These are phyloP conservation scores for Penicillium sp. DNA, from an alignment of 2,329 filamentous ascomycete genomes.

Conservation along the genomic window DNA sequence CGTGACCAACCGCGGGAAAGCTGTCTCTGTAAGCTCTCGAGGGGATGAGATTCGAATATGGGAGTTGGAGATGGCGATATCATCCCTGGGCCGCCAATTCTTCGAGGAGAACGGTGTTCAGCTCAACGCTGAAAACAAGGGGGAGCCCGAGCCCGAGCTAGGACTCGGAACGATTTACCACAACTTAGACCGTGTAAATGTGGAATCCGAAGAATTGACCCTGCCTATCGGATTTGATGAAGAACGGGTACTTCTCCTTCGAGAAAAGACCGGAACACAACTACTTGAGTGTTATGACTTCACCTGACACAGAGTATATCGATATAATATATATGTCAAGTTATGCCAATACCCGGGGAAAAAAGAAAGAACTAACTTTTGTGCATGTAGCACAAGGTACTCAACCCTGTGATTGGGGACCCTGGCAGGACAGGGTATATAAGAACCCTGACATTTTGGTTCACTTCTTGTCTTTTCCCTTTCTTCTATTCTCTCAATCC, in stretches of 20 bases:
- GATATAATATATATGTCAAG: not conserved
- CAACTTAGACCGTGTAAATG: not conserved
- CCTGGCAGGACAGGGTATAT: conserved; percentile 20
- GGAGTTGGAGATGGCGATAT: conserved; percentile 75
- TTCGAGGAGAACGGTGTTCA: conserved; percentile 54
- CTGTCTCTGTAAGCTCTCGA: conserved; percentile 80
- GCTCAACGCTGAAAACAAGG: conserved; percentile 45
- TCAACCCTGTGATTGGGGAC: conserved; percentile 19
- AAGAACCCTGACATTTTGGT: not conserved
- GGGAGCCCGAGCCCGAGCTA: not conserved
- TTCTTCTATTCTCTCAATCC: not conserved
- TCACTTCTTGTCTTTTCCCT: not conserved
- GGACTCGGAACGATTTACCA: not conserved
- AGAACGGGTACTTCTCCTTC: conserved; percentile 83
- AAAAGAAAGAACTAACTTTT: not conserved
- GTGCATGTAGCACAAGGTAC: conserved; percentile 21
- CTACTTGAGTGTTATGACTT: conserved; percentile 85
- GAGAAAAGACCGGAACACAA: conserved; percentile 68
- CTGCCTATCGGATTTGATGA: conserved; percentile 77
- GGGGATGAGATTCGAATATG: conserved; percentile 80
- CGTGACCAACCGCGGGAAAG: conserved; percentile 79
- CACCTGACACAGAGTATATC: conserved; percentile 49
- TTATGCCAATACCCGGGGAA: not conserved
- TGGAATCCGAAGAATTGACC: conserved; percentile 20
- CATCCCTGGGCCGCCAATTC: conserved; percentile 45